phyloP scores from a whole-genome alignment of 164 flowering plant species.

The Paratinospora sagittata region DNA sequence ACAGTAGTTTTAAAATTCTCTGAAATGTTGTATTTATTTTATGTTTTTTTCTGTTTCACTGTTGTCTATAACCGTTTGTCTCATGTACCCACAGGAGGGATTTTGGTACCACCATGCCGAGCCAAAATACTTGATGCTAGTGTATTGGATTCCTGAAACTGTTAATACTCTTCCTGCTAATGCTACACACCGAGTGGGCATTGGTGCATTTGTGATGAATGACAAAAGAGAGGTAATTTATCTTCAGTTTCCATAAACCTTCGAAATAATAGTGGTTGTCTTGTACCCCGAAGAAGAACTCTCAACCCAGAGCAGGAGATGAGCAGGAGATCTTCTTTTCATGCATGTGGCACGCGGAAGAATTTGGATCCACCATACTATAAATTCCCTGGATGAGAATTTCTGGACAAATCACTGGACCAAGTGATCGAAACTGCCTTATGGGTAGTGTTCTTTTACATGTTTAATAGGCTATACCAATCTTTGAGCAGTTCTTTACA shows the following conservation, averaged over 20 bases:
- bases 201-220: conserved; percentile 49
- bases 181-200: conserved; percentile 44
- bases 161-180: conserved; percentile 32
- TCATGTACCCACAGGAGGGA: conserved; percentile 32
- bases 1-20: not conserved
- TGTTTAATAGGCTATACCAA: not conserved
- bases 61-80: not conserved
- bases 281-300: not conserved
- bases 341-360: not conserved
- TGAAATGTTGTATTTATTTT: not conserved
- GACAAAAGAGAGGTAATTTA: conserved; percentile 40
- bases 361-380: not conserved
- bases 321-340: not conserved
- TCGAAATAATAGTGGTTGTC: not conserved
- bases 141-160: conserved; percentile 43
- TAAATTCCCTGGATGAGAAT: not conserved
- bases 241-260: not conserved
- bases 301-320: not conserved
- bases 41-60: not conserved
- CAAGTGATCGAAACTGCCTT: not conserved
- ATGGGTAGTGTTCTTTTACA: not conserved
- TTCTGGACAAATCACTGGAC: not conserved
- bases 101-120: conserved; percentile 50
- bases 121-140: conserved; percentile 44
- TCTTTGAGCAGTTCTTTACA: not conserved